Evolutionary conservation across 139 green algal species (phyloP), one percentile per base, ranked within the genome.

Genomic region (Nannochloris sp.): DNA sequence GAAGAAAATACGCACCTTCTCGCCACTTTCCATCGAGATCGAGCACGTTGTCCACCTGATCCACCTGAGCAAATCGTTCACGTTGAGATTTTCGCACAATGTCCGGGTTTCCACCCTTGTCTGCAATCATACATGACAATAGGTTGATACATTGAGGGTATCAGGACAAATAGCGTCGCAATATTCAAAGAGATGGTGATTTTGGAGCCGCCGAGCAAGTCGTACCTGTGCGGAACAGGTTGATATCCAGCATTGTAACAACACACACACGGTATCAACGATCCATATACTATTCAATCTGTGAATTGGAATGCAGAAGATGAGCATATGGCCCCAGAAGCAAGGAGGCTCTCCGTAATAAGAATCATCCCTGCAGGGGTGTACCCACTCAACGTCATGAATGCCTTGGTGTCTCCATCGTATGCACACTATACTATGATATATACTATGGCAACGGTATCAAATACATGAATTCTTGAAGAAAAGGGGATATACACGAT

Each of bases 41-140:
- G 24, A 98, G 85, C 21, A 98, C 84, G 27, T 88, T 74, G 68
- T 99, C 92, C 3, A 99, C 94, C 6, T 88, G 58, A 1, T 60
- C 64, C 4, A 94, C 85, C 75, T 92, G 79, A 2, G 81, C 81
- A 61, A 83, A 98, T 12, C 94, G 72, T 34, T 88, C 69, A 19
- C 81, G 73, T 72, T 99, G 92, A 3, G 87, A 96, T 78, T 97
- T 89, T 9, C 88, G 68, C 16, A 98, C 76, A 2, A 94, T 3
- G 7, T 97, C 94, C 0, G 91, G 94, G 62, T 98, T 70, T 57
- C 92, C 94, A 37, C 94, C 94, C 67, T 92, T 96, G 21, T 96
- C 94, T 94, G 78, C 77, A 54, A 3, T 3, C 48, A 61, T 21
- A 16, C 9, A 48, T 14, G 10, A 60, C 15, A 7, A 56, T n/a